Percentiles rank a stretch among this genome's conserved stretches.
These are phyloP conservation scores for Cercospora canescens DNA, from an alignment of 2,329 filamentous ascomycete species.

Conservation along the genomic window DNA sequence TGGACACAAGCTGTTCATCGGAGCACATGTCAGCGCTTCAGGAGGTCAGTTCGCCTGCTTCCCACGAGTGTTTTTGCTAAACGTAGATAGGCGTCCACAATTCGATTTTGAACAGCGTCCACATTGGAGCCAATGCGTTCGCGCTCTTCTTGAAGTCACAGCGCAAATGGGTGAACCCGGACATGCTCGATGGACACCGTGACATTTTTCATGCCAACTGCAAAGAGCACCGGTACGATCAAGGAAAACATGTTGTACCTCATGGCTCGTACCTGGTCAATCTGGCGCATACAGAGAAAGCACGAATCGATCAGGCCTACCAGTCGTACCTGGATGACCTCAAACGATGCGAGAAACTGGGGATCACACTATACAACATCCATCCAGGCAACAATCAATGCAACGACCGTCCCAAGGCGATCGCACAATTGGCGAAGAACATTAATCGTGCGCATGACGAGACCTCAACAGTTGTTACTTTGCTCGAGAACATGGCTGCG, in stretches of 20 bases:
- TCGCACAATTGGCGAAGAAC: slow-evolving; percentile 75
- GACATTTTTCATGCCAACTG: slow-evolving; percentile 70
- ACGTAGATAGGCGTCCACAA: slow-evolving; percentile 69
- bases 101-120: slow-evolving; percentile 57
- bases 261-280: slow-evolving; percentile 98
- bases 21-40: slow-evolving; percentile 87
- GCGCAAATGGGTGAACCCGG: slow-evolving; percentile 87
- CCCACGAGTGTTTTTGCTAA: not conserved
- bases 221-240: slow-evolving; percentile 69
- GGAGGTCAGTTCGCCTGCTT: slow-evolving; percentile 53
- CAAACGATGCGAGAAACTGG: slow-evolving; percentile 77
- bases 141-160: slow-evolving; percentile 96
- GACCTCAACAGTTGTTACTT: slow-evolving; percentile 70
- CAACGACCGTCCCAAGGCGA: slow-evolving; percentile 63
- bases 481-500: slow-evolving; percentile 95
- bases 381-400: slow-evolving; percentile 81
- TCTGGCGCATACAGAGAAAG: slow-evolving; percentile 77
- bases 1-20: slow-evolving; percentile 78
- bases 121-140: slow-evolving; percentile 77
- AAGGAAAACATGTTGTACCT: slow-evolving; percentile 73
- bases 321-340: slow-evolving; percentile 85
- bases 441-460: slow-evolving; percentile 80
- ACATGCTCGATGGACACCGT: slow-evolving; percentile 67
- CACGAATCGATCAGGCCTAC: slow-evolving; percentile 84
- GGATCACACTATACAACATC: slow-evolving; percentile 95